Conservation (phyloP, 2,329 filamentous ascomycete genomes). For the Eutypa lata region DNA sequence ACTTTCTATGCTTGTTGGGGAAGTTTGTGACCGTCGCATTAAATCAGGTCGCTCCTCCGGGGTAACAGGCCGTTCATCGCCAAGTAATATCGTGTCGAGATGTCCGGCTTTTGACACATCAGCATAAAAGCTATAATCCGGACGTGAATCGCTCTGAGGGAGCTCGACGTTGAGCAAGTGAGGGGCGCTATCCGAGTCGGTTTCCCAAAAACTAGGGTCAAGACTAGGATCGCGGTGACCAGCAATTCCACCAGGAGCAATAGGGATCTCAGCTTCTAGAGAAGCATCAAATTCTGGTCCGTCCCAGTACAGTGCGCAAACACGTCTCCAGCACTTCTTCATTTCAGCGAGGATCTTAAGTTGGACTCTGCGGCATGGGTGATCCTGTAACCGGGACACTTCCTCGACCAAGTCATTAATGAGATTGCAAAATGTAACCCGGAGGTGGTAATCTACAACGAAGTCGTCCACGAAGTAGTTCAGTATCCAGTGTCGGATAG, state of each 20-base stretch:
- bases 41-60: conserved; percentile 36
- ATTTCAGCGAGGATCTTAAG: conserved; percentile 89
- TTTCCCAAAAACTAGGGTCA: conserved; percentile 54
- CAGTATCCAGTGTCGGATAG: conserved; percentile 92
- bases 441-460: conserved; percentile 69
- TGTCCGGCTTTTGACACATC: conserved; percentile 45
- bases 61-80: conserved; percentile 43
- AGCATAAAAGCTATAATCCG: conserved; percentile 40
- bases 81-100: conserved; percentile 44
- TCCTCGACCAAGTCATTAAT: conserved; percentile 68
- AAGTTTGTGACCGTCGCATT: conserved; percentile 37
- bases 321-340: conserved; percentile 95
- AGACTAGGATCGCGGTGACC: conserved; percentile 56
- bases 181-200: conserved; percentile 40
- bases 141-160: conserved; percentile 20
- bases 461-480: conserved; percentile 99
- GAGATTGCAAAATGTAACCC: conserved; percentile 74
- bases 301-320: conserved; percentile 89
- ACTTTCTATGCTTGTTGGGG: conserved; percentile 57
- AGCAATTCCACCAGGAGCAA: conserved; percentile 71
- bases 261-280: conserved; percentile 61
- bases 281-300: conserved; percentile 62
- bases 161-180: conserved; percentile 41
- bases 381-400: conserved; percentile 38
- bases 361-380: conserved; percentile 47